Base-by-base conservation (phyloP, 1,284 basidiomycete species). In the Macrocystidia cucumis region DNA sequence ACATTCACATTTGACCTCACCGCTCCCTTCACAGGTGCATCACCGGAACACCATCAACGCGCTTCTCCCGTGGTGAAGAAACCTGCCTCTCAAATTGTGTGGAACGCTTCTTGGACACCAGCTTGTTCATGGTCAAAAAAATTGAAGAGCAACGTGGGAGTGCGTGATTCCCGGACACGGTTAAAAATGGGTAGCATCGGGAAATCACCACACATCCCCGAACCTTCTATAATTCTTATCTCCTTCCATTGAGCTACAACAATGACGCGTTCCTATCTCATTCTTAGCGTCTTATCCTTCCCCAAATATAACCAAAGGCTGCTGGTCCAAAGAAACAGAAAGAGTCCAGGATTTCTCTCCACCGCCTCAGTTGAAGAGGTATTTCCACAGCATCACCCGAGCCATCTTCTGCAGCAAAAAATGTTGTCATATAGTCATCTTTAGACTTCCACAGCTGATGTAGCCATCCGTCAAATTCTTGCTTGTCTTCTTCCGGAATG, bases 51-150 rank as follows among this genome's bases (percentile, higher is more conserved):
- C 88, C 91, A 16, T 81, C 81, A n/a, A 81, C 79, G 21, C 73
- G 80, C 37, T 96, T 98, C 62, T 86, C 88, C 22, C 70, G 85
- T 40, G 69, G 75, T 29, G 93, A 98, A 62, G 80, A 86, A 49
- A 69, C 69, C 35, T 98, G 93, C 56, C 71, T 98, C 30, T 68
- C 74, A 41, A 95, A 95, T 63, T 97, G 91, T 53, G 92, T 96
- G 30, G 90, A 91, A 46, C 74, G 93, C 39, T 98, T 97, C 68
- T 68, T 97, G 47, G 93, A 98, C 62, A 82, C 88, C n/a, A 90
- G 83, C 49, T 61, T 92, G 34, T 90, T 75, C 63, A 74, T 95
- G 62, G 80, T 97, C 44, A 79, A 79, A 52, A 76, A 80, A 55
- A 74, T 98, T 38, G 84, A 93, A 57, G 59, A 69, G 40, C 73